phyloP scores from a whole-genome alignment of 306 rosid species.

The Herpetospermum pedunculosum region DNA sequence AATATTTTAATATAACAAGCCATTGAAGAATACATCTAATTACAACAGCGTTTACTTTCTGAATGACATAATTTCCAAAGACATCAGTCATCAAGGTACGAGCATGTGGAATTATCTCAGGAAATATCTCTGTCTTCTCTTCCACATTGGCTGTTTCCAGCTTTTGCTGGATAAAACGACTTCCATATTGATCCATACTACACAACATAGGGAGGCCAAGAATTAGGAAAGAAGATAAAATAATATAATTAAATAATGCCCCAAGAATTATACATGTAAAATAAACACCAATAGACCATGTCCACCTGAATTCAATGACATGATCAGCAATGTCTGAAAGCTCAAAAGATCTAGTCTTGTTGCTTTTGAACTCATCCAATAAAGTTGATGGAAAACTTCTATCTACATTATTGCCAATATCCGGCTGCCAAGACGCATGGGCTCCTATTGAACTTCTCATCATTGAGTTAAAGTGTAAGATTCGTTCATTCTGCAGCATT shows the following conservation, averaged over 20 bases:
- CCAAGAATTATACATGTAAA: not conserved
- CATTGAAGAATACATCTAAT: slow-evolving; percentile 13
- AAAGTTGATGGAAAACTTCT: slow-evolving; percentile 51
- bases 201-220: slow-evolving; percentile 19
- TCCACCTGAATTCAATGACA: slow-evolving; percentile 83
- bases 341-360: slow-evolving; percentile 76
- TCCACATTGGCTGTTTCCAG: slow-evolving; percentile 68
- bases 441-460: slow-evolving; percentile 63
- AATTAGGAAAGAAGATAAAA: slow-evolving; percentile 12
- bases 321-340: slow-evolving; percentile 69
- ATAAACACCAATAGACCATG: slow-evolving; percentile 9
- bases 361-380: slow-evolving; percentile 88
- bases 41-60: slow-evolving; percentile 47
- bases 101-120: slow-evolving; percentile 80
- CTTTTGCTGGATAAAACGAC: slow-evolving; percentile 98
- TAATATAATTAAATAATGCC: not conserved
- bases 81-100: slow-evolving; percentile 92
- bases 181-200: slow-evolving; percentile 97
- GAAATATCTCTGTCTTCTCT: slow-evolving; percentile 71
- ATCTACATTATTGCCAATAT: slow-evolving; percentile 45
- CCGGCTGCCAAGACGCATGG: slow-evolving; percentile 45
- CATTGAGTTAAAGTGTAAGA: slow-evolving; percentile 39
- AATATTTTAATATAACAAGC: not conserved
- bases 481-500: slow-evolving; percentile 52
- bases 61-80: slow-evolving; percentile 95